phyloP scores from a whole-genome alignment of 306 rosid species.

The Sindora glabra region DNA sequence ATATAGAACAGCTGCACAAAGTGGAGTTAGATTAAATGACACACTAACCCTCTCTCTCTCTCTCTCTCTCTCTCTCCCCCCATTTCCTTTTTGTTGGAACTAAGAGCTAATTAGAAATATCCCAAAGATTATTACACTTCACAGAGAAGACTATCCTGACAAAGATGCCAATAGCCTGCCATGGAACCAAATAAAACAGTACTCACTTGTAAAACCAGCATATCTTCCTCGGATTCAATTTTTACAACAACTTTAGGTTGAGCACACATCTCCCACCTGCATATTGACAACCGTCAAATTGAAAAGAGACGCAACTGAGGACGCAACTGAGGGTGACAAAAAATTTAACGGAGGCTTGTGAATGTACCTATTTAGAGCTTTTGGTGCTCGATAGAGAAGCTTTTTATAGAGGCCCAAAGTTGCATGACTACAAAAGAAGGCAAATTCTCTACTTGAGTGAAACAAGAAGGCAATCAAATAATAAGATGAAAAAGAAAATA shows the following conservation, averaged over 20 bases:
- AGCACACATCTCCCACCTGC: conserved; percentile 96
- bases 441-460: background rate
- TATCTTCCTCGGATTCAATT: conserved; percentile 86
- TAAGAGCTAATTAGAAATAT: background rate
- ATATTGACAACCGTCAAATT: conserved; percentile 12
- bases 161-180: background rate
- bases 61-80: background rate
- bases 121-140: background rate
- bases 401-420: conserved; percentile 90
- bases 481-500: conserved; percentile 5
- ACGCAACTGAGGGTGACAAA: background rate
- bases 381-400: conserved; percentile 74
- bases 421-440: conserved; percentile 57
- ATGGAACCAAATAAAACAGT: background rate
- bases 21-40: background rate
- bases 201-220: conserved; percentile 79
- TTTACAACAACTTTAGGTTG: conserved; percentile 96
- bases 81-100: background rate
- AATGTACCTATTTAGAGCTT: conserved; percentile 65
- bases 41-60: background rate
- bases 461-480: background rate
- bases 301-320: background rate
- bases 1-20: background rate
- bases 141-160: background rate
- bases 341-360: background rate